Percentiles rank a stretch among this genome's conserved stretches.
phyloP scores from a whole-genome alignment of 441 rosid genomes.

The Jatropha podagrica region DNA sequence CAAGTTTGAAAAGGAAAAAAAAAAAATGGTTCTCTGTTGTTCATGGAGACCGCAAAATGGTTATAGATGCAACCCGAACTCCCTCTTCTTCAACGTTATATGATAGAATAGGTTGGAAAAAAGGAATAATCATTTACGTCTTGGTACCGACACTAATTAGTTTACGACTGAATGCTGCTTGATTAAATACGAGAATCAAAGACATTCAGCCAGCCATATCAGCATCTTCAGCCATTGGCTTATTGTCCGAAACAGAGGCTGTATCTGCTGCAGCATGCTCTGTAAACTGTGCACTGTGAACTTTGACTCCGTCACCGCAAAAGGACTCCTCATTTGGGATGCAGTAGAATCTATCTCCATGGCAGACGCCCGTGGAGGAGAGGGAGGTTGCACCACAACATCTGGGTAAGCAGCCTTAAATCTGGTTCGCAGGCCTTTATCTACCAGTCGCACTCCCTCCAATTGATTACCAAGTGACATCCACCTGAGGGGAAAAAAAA shows the following conservation, averaged over 20 bases:
- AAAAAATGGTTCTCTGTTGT: too few relatives aligned
- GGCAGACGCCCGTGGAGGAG: constrained; percentile 86
- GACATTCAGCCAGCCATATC: constrained; percentile 37
- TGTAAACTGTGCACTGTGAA: constrained; percentile 29
- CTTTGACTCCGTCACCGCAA: constrained; percentile 47
- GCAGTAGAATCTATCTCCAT: constrained; percentile 64
- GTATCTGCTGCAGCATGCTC: constrained; percentile 35
- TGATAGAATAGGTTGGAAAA: not conserved
- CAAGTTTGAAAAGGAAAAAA: too few relatives aligned
- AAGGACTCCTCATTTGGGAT: constrained; percentile 54
- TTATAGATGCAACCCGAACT: too few relatives aligned
- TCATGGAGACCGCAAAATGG: not conserved
- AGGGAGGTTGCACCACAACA: constrained; percentile 71
- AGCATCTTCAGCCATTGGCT: constrained; percentile 41
- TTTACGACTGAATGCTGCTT: not conserved
- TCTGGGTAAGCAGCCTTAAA: constrained; percentile 96
- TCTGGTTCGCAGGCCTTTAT: constrained; percentile 85
- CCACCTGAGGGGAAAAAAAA: constrained; percentile 52
- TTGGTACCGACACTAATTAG: not conserved
- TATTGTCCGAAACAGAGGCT: constrained; percentile 38
- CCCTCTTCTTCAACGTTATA: too few relatives aligned
- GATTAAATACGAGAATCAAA: not conserved
- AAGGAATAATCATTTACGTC: not conserved
- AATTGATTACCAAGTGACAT: constrained; percentile 91
- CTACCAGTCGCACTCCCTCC: constrained; percentile 78